Evolutionary conservation across 1,284 basidiomycete genomes (phyloP).

Genomic region (Malassezia sympodialis): DNA sequence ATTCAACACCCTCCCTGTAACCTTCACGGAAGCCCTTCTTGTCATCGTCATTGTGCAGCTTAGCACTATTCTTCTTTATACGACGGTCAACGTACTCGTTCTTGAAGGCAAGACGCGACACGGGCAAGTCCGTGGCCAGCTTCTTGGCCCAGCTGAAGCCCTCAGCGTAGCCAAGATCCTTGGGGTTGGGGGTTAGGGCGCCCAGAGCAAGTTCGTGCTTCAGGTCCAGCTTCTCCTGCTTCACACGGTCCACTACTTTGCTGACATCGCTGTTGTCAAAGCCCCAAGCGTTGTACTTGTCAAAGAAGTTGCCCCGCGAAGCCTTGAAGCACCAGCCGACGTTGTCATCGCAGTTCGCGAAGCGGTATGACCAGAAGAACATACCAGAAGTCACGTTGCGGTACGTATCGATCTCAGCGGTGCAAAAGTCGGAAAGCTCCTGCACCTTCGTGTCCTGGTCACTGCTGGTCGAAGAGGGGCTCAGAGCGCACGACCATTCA

Average conservation of each 20-base stretch:
- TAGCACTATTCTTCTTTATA: neutral
- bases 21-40: neutral
- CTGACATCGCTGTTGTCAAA: slow-evolving; percentile 11
- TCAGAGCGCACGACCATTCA: slow-evolving; percentile 53
- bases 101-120: neutral
- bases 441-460: slow-evolving; percentile 53
- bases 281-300: slow-evolving; percentile 32
- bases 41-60: neutral
- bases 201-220: neutral
- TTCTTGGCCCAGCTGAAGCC: neutral
- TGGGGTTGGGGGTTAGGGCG: neutral
- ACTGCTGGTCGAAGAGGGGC: slow-evolving; percentile 53
- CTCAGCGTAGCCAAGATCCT: neutral
- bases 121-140: neutral
- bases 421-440: slow-evolving; percentile 57
- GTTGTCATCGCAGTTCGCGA: slow-evolving; percentile 37
- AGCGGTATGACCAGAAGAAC: slow-evolving; percentile 61
- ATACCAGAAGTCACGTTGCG: slow-evolving; percentile 59
- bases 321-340: slow-evolving; percentile 39
- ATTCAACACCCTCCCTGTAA: neutral
- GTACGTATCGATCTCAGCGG: slow-evolving; percentile 58
- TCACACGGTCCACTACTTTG: neutral
- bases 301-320: slow-evolving; percentile 24
- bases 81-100: neutral
- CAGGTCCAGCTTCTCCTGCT: neutral